These are phyloP conservation scores for Dactylellina haptotyla DNA, from an alignment of 2,329 filamentous ascomycete species.

Conservation along the genomic window DNA sequence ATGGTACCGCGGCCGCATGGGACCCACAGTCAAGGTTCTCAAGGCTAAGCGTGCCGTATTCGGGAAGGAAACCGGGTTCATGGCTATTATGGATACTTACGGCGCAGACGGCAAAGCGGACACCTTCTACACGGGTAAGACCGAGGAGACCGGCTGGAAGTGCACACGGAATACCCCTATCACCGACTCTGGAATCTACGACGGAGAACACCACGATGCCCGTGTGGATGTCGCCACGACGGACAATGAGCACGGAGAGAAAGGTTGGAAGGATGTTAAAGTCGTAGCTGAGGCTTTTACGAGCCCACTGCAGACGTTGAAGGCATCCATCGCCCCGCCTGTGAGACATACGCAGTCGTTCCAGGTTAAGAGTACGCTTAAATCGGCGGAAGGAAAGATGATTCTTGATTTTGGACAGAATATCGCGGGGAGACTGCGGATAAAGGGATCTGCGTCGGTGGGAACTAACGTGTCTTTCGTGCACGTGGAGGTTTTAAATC, in stretches of 20 bases:
- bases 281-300: neutral
- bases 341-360: neutral
- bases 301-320: constrained; percentile 1
- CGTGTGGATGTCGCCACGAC: neutral
- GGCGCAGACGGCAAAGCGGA: neutral
- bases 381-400: constrained; percentile 13
- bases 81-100: constrained; percentile 17
- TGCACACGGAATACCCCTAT: constrained; percentile 10
- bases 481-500: constrained; percentile 16
- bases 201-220: constrained; percentile 22
- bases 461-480: constrained; percentile 10
- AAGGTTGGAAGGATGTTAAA: constrained; percentile 52
- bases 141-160: constrained; percentile 21
- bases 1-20: constrained; percentile 21
- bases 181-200: constrained; percentile 17
- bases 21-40: constrained; percentile 56
- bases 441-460: neutral
- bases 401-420: constrained; percentile 33
- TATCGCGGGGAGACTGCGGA: constrained; percentile 17
- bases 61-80: constrained; percentile 28
- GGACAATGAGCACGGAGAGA: constrained; percentile 58
- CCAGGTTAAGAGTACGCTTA: neutral
- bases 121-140: constrained; percentile 20
- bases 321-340: constrained; percentile 10
- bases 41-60: constrained; percentile 2